A percentile compares a stretch with the other conserved stretches of the same genome.
phyloP scores from a whole-genome alignment of 2,329 filamentous ascomycete species.

The Penicillium sp. region DNA sequence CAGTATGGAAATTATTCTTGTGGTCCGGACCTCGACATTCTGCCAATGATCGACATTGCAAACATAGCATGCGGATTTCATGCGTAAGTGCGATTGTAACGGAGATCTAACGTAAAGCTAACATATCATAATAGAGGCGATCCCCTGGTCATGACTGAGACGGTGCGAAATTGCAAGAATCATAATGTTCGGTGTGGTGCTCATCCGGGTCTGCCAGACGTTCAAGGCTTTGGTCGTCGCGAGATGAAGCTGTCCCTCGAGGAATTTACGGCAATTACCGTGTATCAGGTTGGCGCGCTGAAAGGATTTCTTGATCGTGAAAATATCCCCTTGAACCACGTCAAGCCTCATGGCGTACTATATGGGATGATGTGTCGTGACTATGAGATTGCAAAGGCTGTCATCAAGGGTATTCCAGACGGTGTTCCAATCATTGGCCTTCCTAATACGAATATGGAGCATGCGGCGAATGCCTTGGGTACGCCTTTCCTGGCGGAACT shows the following conservation, averaged over 20 bases:
- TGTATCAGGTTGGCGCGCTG: constrained; percentile 56
- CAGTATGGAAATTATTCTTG: constrained; percentile 44
- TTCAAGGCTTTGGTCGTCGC: constrained; percentile 61
- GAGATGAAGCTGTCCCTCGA: constrained; percentile 57
- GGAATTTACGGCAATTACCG: constrained; percentile 54
- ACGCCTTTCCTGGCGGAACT: constrained; percentile 52
- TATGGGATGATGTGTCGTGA: constrained; percentile 56
- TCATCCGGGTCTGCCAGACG: constrained; percentile 60
- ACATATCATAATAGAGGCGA: constrained; percentile 44
- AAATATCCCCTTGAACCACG: constrained; percentile 52
- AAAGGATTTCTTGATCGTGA: constrained; percentile 1
- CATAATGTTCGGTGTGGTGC: constrained; percentile 57
- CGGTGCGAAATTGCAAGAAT: constrained; percentile 55
- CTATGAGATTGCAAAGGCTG: constrained; percentile 49
- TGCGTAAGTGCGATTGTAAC: constrained; percentile 17
- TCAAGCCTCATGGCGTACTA: constrained; percentile 60
- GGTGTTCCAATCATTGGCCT: constrained; percentile 53
- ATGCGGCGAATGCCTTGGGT: constrained; percentile 48
- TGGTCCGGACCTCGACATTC: constrained; percentile 58
- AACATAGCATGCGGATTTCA: constrained; percentile 61
- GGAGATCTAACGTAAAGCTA: background rate
- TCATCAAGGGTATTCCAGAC: constrained; percentile 50
- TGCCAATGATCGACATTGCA: constrained; percentile 58
- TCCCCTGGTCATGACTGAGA: constrained; percentile 60
- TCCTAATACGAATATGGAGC: constrained; percentile 52